A percentile compares a stretch with the other conserved stretches of the same genome.
Evolutionary conservation across 108 stramenopile genomes (phyloP).

Genomic region (Cafeteria roenbergensis): DNA sequence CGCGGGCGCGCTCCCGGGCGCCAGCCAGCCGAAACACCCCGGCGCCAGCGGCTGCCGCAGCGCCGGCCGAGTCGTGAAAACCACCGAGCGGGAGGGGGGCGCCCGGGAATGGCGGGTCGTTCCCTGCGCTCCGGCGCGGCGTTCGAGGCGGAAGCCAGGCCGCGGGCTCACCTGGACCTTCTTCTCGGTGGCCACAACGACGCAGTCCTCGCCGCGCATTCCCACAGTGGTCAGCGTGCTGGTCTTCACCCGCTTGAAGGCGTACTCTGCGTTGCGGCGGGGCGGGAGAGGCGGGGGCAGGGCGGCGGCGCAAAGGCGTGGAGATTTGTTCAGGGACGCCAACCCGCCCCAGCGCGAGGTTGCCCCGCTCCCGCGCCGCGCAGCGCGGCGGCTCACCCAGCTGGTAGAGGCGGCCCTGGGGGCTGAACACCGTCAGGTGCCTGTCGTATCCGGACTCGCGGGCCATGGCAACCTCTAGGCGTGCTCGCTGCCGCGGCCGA

Average conservation of each 20-base stretch:
- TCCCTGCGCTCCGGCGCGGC: too few relatives aligned
- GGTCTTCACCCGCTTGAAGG: constrained; percentile 82
- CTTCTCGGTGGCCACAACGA: constrained; percentile 86
- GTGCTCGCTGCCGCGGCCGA: too few relatives aligned
- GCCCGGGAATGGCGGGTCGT: too few relatives aligned
- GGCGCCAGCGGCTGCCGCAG: too few relatives aligned
- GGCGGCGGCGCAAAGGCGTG: background rate
- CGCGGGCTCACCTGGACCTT: constrained; percentile 62
- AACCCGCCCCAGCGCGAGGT: background rate
- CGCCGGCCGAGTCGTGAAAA: too few relatives aligned
- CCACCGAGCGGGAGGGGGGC: too few relatives aligned
- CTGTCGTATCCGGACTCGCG: constrained; percentile 4
- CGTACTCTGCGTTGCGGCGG: constrained; percentile 57
- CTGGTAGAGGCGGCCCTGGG: constrained; percentile 93
- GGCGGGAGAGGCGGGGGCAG: background rate
- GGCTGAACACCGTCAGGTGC: constrained; percentile 85
- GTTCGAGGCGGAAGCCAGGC: too few relatives aligned
- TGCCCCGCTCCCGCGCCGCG: background rate
- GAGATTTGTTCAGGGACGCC: background rate
- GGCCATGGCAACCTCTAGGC: too few relatives aligned
- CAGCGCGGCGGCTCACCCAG: constrained; percentile 31
- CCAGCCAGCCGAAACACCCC: too few relatives aligned
- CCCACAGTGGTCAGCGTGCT: constrained; percentile 85
- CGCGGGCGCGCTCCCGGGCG: too few relatives aligned
- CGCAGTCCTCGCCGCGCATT: constrained; percentile 68